phyloP scores from a whole-genome alignment of 192 early-diverging fungal genomes.

The Backusella tarrabulga region DNA sequence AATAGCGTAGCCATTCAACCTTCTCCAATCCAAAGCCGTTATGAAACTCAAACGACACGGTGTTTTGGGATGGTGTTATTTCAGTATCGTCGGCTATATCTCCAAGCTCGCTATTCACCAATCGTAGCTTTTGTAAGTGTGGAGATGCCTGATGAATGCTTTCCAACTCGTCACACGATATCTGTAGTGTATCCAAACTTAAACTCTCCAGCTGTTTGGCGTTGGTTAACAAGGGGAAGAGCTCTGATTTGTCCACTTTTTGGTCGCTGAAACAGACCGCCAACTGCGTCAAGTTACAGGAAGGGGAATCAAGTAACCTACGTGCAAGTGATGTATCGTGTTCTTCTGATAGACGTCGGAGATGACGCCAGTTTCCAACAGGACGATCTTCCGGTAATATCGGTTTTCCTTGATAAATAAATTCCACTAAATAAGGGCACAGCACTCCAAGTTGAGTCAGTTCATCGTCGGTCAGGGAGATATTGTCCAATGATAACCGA shows the following conservation, averaged over 20 bases:
- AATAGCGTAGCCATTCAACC: background rate
- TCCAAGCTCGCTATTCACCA: background rate
- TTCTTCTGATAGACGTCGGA: background rate
- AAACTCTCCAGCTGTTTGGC: background rate
- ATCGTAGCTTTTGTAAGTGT: background rate
- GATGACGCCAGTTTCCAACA: background rate
- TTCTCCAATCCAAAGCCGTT: background rate
- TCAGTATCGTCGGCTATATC: background rate
- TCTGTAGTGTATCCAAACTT: background rate
- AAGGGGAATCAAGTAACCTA: background rate
- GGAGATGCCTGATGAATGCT: background rate
- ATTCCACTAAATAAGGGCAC: background rate
- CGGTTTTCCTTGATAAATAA: background rate
- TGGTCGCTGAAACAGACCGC: background rate
- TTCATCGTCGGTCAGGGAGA: background rate
- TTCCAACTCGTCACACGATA: background rate
- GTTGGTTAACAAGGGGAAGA: background rate
- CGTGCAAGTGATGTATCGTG: background rate
- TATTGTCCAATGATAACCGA: background rate
- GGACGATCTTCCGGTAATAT: background rate
- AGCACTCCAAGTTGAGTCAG: background rate
- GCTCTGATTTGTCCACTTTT: background rate
- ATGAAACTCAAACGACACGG: background rate
- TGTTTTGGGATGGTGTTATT: background rate
- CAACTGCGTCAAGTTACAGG: background rate